Evolutionary conservation across 371 early-diverging fungal species (phyloP), one percentile per base, ranked within the genome.

Genomic region (Polyrhizophydium stewartii): DNA sequence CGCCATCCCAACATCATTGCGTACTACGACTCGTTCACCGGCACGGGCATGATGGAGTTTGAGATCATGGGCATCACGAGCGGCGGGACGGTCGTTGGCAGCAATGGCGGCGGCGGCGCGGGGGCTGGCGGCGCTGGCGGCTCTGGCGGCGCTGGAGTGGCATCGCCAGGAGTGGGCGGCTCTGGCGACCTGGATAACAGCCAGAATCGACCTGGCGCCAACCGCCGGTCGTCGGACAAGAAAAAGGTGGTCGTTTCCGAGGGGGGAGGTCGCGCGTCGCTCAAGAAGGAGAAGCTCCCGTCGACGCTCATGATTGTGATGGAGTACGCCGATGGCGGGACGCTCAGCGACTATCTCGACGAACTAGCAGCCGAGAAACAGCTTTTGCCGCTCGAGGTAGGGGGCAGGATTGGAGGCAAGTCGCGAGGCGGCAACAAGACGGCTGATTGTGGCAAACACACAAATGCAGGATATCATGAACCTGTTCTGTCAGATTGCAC

Each of bases 271-370:
- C 3, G 16, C 7, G 7, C 25, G 22, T 25, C 49, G 7, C 16
- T n/a, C 16, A 22, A 28, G 25, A 47, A 47, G 49, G 49, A 47
- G 28, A 47, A 47, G 28, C 49, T 47, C 10, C 49, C 49, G 3
- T 47, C 49, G 25, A 47, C 49, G 22, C 28, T 47, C 22, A 47
- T 47, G 49, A 47, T 47, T 47, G 49, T 47, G 49, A 47, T 47
- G 49, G 49, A 47, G 16, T 47, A 47, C 16, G 49, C 49, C 28
- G 49, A 47, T 16, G 49, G 49, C 28, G 49, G 49, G 7, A 47
- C 49, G 28, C 28, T 47, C 25, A 7, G 7, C 16, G 49, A 47
- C 28, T 47, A 47, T 16, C 28, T 47, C 10, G 49, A 47, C 7
- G 49, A 16, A 7, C 28, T 47, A 6, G 49, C 3, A 3, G 7